Base-by-base conservation (phyloP, 768 basidiomycete genomes). In the Macrocybe gigantea region DNA sequence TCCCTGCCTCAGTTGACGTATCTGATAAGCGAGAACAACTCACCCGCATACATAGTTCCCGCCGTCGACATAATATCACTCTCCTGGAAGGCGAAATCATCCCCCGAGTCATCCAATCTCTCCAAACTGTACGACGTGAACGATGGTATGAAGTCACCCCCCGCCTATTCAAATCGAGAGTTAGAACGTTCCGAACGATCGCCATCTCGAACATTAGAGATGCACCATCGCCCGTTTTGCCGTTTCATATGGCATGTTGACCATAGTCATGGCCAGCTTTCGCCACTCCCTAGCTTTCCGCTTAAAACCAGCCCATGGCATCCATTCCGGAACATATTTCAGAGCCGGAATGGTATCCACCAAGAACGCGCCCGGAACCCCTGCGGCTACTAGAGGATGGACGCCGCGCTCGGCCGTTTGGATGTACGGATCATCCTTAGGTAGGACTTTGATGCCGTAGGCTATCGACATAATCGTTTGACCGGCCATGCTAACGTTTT, bases 371-470 rank as follows among this genome's bases (percentile, higher is more conserved):
- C 59, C 59, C 8, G 59, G 59, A 8, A 51, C 41, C 5, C 33
- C 49, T 5, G 59, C 52, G 14, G 32, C 48, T 3, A 49, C 46
- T 11, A 63, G 37, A 7, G 51, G 45, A 9, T 52, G 41, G 15
- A 53, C 44, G 38, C 53, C 58, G 15, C 50, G 48, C 35, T 58
- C 54, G 31, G 53, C 50, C 9, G 53, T 49, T 32, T 49, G 41
- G 33, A 64, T 49, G 46, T 52, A 63, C n/a, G 58, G 57, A 45
- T 64, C 60, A 38, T 60, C 44, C 15, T 52, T 41, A 4, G 41
- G 48, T 12, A 45, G 48, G 8, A 60, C 47, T 2, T 63, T 49
- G 31, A 61, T 50, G 9, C 61, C 61, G 45, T 62, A 59, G 36
- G 61, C 47, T 13, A 54, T 38, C 10, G 53, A 47, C 37, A 64